Base-by-base conservation (phyloP, 75 land plant genomes). In the Adiantum capillusveneris region DNA sequence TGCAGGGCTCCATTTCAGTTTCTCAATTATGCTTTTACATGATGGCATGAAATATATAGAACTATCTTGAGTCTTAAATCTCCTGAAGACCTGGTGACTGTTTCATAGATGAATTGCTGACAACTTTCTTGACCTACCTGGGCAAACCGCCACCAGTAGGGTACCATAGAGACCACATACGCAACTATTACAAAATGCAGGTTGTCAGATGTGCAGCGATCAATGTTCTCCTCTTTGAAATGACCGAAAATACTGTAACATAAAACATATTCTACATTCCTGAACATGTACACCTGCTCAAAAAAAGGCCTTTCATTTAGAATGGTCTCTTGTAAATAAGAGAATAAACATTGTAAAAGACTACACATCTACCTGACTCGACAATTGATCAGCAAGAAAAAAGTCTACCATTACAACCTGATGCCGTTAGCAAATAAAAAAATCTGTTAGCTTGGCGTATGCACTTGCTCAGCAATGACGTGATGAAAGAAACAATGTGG, bases 341-440 rank as follows among this genome's bases (percentile, higher is more conserved):
- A 41, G 14, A 41, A 41, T 41, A 41, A 9, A 9, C 43, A 41
- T 41, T 41, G 43, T 9, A 41, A 14, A 41, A 41, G 43, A n/a
- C n/a, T n/a, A n/a, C n/a, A n/a, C n/a, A n/a, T n/a, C n/a, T 61
- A 92, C 97, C 95, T 92, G 95, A 64, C 97, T 92, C 44, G 96
- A 85, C 12, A 92, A 79, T 48, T 92, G 97, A 70, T 92, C 97
- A 34, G 90, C 97, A 76, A 92, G 82, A 76, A 92, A 92, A 70
- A 92, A 92, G 58, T 92, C 97, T 21, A 84, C 84, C 90, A 92
- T 81, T n/a, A 85, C 83, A 29, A 92, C 95, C 92, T 87, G 14
- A 41, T 41, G 12, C 43, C 9, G 9, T 14, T 9, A 41, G 14
- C 43, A 9, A 9, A 9, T 14, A 41, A 41, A 9, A 41, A 9